phyloP scores from a whole-genome alignment of 805 yeast species.

The Yarrowia bubula region DNA sequence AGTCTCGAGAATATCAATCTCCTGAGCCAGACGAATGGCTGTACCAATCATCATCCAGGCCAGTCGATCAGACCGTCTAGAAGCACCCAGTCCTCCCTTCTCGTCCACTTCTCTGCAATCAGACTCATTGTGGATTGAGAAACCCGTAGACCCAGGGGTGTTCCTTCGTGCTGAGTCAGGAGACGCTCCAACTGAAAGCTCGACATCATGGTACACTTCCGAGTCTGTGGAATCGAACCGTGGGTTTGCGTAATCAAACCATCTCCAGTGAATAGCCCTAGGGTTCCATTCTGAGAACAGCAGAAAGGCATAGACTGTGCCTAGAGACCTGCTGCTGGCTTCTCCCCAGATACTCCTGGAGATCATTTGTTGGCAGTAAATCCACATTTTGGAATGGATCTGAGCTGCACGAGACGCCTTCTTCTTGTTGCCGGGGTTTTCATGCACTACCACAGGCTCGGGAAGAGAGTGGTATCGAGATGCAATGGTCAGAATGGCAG shows the following conservation, averaged over 20 bases:
- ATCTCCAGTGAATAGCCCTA: constrained; percentile 84
- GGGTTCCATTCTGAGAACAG: constrained; percentile 95
- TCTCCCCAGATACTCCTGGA: constrained; percentile 94
- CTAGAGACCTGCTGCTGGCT: constrained; percentile 81
- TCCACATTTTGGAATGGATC: constrained; percentile 83
- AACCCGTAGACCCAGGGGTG: not conserved
- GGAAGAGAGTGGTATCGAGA: constrained; percentile 68
- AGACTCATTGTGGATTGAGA: not conserved
- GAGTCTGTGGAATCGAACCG: constrained; percentile 29
- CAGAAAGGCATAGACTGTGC: constrained; percentile 80
- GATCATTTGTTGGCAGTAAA: constrained; percentile 73
- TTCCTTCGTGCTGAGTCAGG: constrained; percentile 18
- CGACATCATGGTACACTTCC: constrained; percentile 28
- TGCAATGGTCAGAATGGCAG: constrained; percentile 77
- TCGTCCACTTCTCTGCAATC: constrained; percentile 42
- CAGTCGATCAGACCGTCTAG: constrained; percentile 84
- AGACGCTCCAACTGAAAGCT: not conserved
- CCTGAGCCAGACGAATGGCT: constrained; percentile 82
- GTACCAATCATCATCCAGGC: constrained; percentile 92
- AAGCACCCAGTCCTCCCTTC: constrained; percentile 75
- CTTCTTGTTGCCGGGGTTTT: constrained; percentile 10
- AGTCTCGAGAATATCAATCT: constrained; percentile 73
- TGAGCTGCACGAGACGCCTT: constrained; percentile 38
- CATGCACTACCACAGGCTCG: constrained; percentile 26
- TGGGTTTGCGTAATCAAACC: constrained; percentile 66